Percentiles rank a stretch among this genome's conserved stretches.
phyloP scores from a whole-genome alignment of 2,329 filamentous ascomycete genomes.

The Graphilbum sp. region DNA sequence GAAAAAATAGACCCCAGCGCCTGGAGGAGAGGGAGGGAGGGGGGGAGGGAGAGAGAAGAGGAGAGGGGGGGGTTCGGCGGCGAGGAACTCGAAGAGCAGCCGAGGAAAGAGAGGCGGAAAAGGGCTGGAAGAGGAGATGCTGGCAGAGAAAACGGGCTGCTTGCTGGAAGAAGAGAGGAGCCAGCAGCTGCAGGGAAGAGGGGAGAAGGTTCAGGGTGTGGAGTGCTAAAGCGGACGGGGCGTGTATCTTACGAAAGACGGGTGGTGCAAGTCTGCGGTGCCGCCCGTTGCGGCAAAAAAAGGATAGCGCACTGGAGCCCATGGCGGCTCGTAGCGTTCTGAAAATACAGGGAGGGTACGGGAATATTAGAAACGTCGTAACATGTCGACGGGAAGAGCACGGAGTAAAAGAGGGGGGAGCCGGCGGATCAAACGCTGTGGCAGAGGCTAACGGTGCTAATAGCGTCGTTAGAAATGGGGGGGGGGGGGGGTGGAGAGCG shows the following conservation, averaged over 20 bases:
- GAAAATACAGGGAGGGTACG: too few relatives aligned
- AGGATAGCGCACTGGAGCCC: slow-evolving; percentile 3
- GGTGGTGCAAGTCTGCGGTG: slow-evolving; percentile 11
- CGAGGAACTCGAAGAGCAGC: too few relatives aligned
- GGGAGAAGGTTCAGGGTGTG: neutral
- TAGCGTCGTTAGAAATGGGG: neutral
- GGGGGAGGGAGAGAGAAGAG: neutral
- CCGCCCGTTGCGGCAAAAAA: slow-evolving; percentile 19
- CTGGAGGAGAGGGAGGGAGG: neutral
- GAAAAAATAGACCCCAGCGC: too few relatives aligned
- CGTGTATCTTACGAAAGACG: too few relatives aligned
- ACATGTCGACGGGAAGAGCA: too few relatives aligned
- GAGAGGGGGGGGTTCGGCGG: neutral
- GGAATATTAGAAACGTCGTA: too few relatives aligned
- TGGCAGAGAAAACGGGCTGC: neutral
- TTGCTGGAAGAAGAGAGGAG: neutral
- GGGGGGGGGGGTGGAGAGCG: neutral
- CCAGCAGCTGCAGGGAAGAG: neutral
- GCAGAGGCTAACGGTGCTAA: slow-evolving; percentile 4
- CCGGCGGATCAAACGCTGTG: slow-evolving; percentile 6
- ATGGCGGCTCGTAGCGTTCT: too few relatives aligned
- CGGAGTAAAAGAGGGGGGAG: too few relatives aligned
- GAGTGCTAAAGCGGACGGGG: too few relatives aligned
- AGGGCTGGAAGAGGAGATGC: neutral
- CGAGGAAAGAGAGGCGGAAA: neutral